phyloP scores from a whole-genome alignment of 495 filamentous ascomycete species.

The Aspergillus hancockii region DNA sequence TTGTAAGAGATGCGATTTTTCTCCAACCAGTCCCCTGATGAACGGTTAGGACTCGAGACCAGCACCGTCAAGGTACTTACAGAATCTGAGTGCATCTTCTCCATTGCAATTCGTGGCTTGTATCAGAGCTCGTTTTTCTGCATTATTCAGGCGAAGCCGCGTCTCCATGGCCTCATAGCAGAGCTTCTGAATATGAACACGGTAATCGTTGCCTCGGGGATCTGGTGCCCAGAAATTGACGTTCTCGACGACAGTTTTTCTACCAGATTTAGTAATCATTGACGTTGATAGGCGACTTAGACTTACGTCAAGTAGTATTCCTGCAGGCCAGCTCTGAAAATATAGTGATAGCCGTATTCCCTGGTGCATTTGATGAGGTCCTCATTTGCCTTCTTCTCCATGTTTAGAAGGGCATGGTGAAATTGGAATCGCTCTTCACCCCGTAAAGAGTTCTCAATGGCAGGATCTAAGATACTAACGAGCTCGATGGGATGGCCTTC shows the following conservation, averaged over 20 bases:
- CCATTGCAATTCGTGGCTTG: slow-evolving; percentile 7
- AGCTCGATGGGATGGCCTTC: slow-evolving; percentile 28
- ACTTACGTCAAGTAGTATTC: slow-evolving; percentile 26
- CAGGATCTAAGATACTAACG: slow-evolving; percentile 15
- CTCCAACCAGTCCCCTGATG: slow-evolving; percentile 21
- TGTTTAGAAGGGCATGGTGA: slow-evolving; percentile 17
- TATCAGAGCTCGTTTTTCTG: slow-evolving; percentile 14
- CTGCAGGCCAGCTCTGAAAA: slow-evolving; percentile 26
- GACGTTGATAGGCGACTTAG: background rate
- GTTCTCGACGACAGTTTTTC: slow-evolving; percentile 17
- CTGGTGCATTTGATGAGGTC: slow-evolving; percentile 18
- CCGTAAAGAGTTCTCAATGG: slow-evolving; percentile 13
- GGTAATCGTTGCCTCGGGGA: slow-evolving; percentile 13
- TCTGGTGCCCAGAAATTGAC: slow-evolving; percentile 23
- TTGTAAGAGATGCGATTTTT: slow-evolving; percentile 15
- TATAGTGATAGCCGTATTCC: slow-evolving; percentile 26
- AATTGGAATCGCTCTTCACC: slow-evolving; percentile 12
- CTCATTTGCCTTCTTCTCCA: slow-evolving; percentile 22
- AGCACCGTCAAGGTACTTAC: slow-evolving; percentile 11
- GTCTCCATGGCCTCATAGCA: slow-evolving; percentile 20
- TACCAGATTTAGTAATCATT: slow-evolving; percentile 6
- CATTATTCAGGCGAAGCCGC: slow-evolving; percentile 13
- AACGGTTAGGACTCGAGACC: slow-evolving; percentile 2
- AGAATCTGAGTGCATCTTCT: slow-evolving; percentile 22
- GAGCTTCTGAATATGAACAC: slow-evolving; percentile 13